These are phyloP conservation scores for Naganishia randhawae DNA, from an alignment of 768 basidiomycete species.

Conservation along the genomic window DNA sequence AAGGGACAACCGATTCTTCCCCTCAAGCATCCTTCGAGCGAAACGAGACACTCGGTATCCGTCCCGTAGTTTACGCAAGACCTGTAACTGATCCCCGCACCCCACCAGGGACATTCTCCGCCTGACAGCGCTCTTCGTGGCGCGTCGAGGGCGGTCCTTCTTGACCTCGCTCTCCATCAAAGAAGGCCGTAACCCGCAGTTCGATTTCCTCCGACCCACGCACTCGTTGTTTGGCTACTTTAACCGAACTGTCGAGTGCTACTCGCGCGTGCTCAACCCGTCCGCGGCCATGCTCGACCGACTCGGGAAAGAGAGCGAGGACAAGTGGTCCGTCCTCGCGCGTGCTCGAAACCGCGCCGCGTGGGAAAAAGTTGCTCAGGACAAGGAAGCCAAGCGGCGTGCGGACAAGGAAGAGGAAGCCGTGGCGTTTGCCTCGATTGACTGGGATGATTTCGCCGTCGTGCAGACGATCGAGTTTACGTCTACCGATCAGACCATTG, in stretches of 20 bases:
- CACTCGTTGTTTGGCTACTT: slow-evolving; percentile 96
- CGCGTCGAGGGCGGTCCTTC: slow-evolving; percentile 81
- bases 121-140: slow-evolving; percentile 91
- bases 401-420: slow-evolving; percentile 91
- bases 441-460: slow-evolving; percentile 75
- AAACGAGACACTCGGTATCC: too few relatives aligned
- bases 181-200: slow-evolving; percentile 94
- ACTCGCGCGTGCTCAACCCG: slow-evolving; percentile 83
- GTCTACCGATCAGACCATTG: slow-evolving; percentile 69
- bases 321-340: slow-evolving; percentile 74
- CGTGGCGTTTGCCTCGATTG: slow-evolving; percentile 91
- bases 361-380: slow-evolving; percentile 79
- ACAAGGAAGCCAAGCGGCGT: slow-evolving; percentile 76
- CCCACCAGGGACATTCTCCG: slow-evolving; percentile 81
- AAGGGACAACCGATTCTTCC: too few relatives aligned
- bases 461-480: slow-evolving; percentile 87
- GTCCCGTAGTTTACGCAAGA: too few relatives aligned
- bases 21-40: too few relatives aligned
- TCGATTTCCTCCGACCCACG: slow-evolving; percentile 91
- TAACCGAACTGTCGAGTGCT: slow-evolving; percentile 94
- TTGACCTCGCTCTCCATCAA: slow-evolving; percentile 75
- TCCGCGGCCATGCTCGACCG: slow-evolving; percentile 68
- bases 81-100: too few relatives aligned
- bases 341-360: slow-evolving; percentile 72
- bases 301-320: slow-evolving; percentile 62